Evolutionary conservation across 2,329 filamentous ascomycete genomes (phyloP), one percentile per base, ranked within the genome.

Genomic region (Pezicula rhizophila): DNA sequence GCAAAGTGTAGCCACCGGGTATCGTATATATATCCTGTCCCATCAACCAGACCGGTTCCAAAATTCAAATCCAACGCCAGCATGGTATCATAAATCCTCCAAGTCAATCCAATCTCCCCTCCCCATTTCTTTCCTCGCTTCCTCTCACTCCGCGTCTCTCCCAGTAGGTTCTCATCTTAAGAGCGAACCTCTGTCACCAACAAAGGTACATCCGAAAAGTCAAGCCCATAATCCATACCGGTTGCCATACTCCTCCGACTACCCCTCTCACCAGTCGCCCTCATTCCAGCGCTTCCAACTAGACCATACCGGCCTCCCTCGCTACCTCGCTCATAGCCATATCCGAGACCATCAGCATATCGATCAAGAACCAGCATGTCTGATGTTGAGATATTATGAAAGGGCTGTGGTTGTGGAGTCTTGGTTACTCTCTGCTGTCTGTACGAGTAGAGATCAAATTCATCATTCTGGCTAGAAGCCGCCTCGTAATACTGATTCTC

Each of bases 291-390:
- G 43, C 52, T 56, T 3, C 53, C 54, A 2, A 48, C 52, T 8
- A 59, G 14, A 3, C 52, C 57, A 12, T 52, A 40, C 5, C 40
- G 18, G 8, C 26, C n/a, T 10, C 20, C 40, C 23, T 40, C 17
- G 7, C 8, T 23, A 20, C 45, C 52, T 28, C 46, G 50, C 31
- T 60, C 53, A 47, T 54, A 60, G 14, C 52, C 52, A 48, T 56
- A 56, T 12, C 48, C 56, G 12, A 59, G 17, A 1, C 56, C 55
- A 8, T 57, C 57, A 2, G 57, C 46, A 40, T 52, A 62, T 4
- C 54, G 51, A 49, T 62, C 58, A 3, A 60, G 40, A 10, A 57
- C 50, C 3, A 60, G 46, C 54, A 62, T 60, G 8, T 60, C 56
- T 2, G 47, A 43, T 2, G 59, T 60, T 1, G 50, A 54, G 23